These are phyloP conservation scores for Tricholoma sp. DNA, from an alignment of 768 basidiomycete genomes.

Conservation along the genomic window DNA sequence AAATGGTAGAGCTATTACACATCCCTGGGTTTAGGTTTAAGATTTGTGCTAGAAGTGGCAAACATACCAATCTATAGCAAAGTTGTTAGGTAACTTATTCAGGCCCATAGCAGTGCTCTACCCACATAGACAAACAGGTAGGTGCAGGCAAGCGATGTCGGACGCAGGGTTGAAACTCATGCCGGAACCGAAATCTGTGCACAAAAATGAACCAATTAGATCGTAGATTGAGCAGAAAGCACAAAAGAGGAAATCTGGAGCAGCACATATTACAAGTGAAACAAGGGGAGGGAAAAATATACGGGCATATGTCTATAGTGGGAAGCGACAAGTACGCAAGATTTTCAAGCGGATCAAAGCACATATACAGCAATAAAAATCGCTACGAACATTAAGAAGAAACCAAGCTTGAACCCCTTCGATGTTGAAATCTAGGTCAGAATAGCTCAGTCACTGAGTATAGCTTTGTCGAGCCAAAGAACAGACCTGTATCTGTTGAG, in stretches of 20 bases:
- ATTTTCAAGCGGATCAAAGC: background rate
- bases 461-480: background rate
- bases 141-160: background rate
- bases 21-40: background rate
- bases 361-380: background rate
- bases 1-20: background rate
- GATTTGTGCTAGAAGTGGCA: background rate
- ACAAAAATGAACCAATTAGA: background rate
- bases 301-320: background rate
- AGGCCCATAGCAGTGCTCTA: no score
- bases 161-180: background rate
- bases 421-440: background rate
- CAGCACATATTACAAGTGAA: background rate
- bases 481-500: background rate
- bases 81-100: background rate
- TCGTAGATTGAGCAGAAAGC: background rate
- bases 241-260: background rate
- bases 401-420: background rate
- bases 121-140: no score
- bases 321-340: background rate
- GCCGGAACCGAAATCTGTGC: no score
- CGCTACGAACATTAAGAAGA: background rate
- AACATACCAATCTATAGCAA: background rate
- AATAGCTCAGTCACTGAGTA: background rate
- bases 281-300: background rate